These are phyloP conservation scores for Penicillium herquei DNA, from an alignment of 495 filamentous ascomycete species.

Conservation along the genomic window DNA sequence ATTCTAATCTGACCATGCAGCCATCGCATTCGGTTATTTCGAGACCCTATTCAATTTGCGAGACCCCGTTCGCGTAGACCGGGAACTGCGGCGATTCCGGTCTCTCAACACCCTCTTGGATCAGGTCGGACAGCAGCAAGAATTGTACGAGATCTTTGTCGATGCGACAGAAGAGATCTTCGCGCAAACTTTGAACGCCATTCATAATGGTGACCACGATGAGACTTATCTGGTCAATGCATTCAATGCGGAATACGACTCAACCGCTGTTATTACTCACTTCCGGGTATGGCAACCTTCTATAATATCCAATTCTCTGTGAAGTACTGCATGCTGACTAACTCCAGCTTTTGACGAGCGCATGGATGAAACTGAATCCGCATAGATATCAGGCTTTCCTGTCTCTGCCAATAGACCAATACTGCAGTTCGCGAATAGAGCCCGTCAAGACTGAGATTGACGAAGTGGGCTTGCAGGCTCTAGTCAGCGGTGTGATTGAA, in stretches of 20 bases:
- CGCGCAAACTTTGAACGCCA: slow-evolving; percentile 49
- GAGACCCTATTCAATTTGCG: slow-evolving; percentile 71
- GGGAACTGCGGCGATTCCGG: slow-evolving; percentile 68
- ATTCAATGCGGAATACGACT: slow-evolving; percentile 70
- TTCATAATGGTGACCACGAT: slow-evolving; percentile 54
- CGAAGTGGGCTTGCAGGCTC: slow-evolving; percentile 72
- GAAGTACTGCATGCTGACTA: slow-evolving; percentile 7
- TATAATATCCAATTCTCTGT: slow-evolving; percentile 4
- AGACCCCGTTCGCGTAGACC: slow-evolving; percentile 60
- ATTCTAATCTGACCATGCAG: slow-evolving; percentile 44
- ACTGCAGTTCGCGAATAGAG: slow-evolving; percentile 70
- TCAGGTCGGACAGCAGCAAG: slow-evolving; percentile 61
- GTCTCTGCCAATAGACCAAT: slow-evolving; percentile 60
- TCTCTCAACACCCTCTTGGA: slow-evolving; percentile 69
- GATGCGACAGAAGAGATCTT: slow-evolving; percentile 71
- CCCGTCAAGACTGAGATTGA: slow-evolving; percentile 82
- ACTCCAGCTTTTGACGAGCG: slow-evolving; percentile 72
- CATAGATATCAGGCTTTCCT: slow-evolving; percentile 71
- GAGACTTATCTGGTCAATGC: slow-evolving; percentile 62
- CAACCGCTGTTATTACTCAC: slow-evolving; percentile 72
- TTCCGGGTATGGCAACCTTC: slow-evolving; percentile 52
- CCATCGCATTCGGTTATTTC: slow-evolving; percentile 90
- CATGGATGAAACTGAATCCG: slow-evolving; percentile 77
- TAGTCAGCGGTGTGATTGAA: slow-evolving; percentile 78
- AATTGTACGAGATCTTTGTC: slow-evolving; percentile 80